phyloP scores from a whole-genome alignment of 2,329 filamentous ascomycete genomes.

The Onygenales sp. region DNA sequence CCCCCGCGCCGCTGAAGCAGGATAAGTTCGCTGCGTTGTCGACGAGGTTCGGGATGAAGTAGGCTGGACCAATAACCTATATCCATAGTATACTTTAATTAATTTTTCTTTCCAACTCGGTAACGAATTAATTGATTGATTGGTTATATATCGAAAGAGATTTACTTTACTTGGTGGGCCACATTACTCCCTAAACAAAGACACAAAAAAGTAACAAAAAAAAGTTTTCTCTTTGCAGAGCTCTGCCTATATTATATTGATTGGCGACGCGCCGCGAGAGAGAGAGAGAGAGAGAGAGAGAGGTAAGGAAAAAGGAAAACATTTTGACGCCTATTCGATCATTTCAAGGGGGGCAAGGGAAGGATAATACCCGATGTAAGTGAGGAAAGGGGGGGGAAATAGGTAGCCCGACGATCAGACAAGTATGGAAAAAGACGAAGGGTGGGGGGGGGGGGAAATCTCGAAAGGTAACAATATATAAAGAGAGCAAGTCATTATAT shows the following conservation, averaged over 20 bases:
- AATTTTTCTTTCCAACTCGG: no score
- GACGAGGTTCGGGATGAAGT: constrained; percentile 61
- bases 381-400: no score
- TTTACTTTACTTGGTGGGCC: neutral
- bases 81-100: neutral
- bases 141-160: neutral
- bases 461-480: neutral
- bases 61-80: neutral
- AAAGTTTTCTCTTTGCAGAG: neutral
- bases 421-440: neutral
- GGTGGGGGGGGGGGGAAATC: no score
- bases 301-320: neutral
- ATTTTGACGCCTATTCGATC: neutral
- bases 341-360: neutral
- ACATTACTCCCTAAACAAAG: neutral
- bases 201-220: neutral
- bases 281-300: neutral
- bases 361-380: neutral
- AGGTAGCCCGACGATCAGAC: neutral
- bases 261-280: neutral
- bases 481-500: neutral
- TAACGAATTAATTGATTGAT: no score
- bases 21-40: constrained; percentile 63
- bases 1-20: constrained; percentile 49
- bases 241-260: neutral